Base-by-base conservation (phyloP, 83 land plant species). In the Larix sibirica region DNA sequence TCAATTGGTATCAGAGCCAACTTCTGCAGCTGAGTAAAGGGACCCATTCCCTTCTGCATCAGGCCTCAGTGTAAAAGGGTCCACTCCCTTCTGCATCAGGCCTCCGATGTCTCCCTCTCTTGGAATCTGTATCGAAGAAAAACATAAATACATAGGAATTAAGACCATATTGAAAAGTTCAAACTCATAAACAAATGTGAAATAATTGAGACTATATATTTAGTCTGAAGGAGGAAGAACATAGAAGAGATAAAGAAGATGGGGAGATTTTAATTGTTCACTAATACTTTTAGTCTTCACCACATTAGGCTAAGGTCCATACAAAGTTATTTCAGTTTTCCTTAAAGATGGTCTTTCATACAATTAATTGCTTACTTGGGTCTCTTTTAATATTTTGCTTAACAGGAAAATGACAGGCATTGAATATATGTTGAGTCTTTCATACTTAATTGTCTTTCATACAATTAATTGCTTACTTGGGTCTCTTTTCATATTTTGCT, bases 371-470 rank as follows among this genome's bases (percentile, higher is more conserved):
- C 56, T 50, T 50, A 50, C 10, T 50, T 50, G 9, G 12, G 56
- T 50, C 10, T 50, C 56, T 50, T 9, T 50, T 50, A 2, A 50
- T 50, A 50, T 50, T 1, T 65, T 28, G 62, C 36, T 66, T 14
- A 14, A 10, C 88, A 97, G 98, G 86, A 95, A 97, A 80, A 94
- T 92, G 97, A 97, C 94, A 4, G 98, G 99, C 9, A 86, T 83
- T 9, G 99, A 97, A 82, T 97, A 89, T 88, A 86, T 92, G 82
- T 63, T 97, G 71, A 91, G 77, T 83, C n/a, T n/a, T n/a, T n/a
- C n/a, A n/a, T n/a, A n/a, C n/a, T n/a, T n/a, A n/a, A n/a, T n/a
- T n/a, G 56, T 50, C 56, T 50, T 50, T 50, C 1, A 50, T 50
- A 50, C 56, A 50, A 50, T 50, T 50, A 9, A 9, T 50, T 50